Evolutionary conservation across 2,329 filamentous ascomycete species (phyloP), one percentile per base, ranked within the genome.

Genomic region (Fusarium sp.): DNA sequence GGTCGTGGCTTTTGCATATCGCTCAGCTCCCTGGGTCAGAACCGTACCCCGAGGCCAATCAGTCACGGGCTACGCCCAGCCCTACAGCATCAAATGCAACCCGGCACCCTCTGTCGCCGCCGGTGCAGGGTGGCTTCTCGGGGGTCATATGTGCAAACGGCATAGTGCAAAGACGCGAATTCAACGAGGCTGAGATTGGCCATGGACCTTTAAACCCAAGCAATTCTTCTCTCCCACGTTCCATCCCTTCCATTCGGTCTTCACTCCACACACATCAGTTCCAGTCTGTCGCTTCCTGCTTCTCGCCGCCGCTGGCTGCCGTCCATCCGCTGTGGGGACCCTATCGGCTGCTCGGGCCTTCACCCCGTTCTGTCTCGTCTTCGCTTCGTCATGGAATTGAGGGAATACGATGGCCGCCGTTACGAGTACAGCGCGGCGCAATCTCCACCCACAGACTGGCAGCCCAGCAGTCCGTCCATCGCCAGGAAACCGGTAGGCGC

Each of bases 311-410:
- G 35, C 22, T 36, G 33, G 45, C 25, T 31, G 47, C 47, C 47
- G 45, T 59, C 50, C 27, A 27, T 59, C 50, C 31, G 62, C 58
- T 74, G 72, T 71, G 72, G 72, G 71, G 71, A 69, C 74, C 65
- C 56, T 54, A 69, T 47, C 68, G 71, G 68, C 72, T 64, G 64
- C 66, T 64, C 69, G 73, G 73, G 69, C 61, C 65, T 73, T 60
- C 52, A 47, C 38, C 47, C 52, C 52, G 63, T 63, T 10, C 16
- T 47, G 25, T 57, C n/a, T 47, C 20, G 20, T 45, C 14, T 47
- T 27, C 22, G 42, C 22, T 18, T 69, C 65, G 65, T 29, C 66
- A 75, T 75, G 73, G 72, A 75, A 60, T 47, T 74, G 62, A 73
- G 65, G 45, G 71, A 74, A 65, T 73, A 75, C 69, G 47, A 25